These are phyloP conservation scores for Aspergillus persii DNA, from an alignment of 2,329 filamentous ascomycete genomes.

Conservation along the genomic window DNA sequence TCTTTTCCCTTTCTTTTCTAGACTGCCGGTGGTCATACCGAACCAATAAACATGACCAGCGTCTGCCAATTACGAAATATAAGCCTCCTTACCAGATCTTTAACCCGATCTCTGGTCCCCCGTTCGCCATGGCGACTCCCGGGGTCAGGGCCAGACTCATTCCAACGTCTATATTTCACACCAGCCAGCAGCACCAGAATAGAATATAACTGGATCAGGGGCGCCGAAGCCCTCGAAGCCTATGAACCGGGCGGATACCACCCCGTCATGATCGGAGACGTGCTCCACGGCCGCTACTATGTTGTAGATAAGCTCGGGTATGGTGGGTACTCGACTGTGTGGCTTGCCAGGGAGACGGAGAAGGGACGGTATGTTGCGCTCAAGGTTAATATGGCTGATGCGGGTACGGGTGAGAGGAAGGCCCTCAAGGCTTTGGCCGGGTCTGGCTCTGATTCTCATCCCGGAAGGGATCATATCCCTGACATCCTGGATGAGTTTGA, in stretches of 20 bases:
- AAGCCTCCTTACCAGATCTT: too few relatives aligned
- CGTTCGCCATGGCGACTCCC: too few relatives aligned
- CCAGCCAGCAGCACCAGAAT: conserved; percentile 5
- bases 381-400: conserved; percentile 27
- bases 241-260: conserved; percentile 36
- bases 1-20: too few relatives aligned
- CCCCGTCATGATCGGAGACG: conserved; percentile 33
- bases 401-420: conserved; percentile 17
- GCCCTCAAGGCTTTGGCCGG: conserved; percentile 21
- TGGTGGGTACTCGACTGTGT: conserved; percentile 44
- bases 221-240: conserved; percentile 29
- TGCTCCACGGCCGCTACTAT: conserved; percentile 33
- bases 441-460: neutral
- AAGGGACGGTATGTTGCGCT: conserved; percentile 28
- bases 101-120: too few relatives aligned
- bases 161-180: neutral
- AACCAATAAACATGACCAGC: too few relatives aligned
- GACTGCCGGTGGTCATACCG: too few relatives aligned
- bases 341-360: conserved; percentile 37
- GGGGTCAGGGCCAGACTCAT: too few relatives aligned
- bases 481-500: too few relatives aligned
- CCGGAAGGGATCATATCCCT: too few relatives aligned
- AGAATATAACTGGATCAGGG: conserved; percentile 30
- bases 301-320: conserved; percentile 45
- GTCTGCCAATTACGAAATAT: too few relatives aligned